A percentile compares a stretch with the other conserved stretches of the same genome.
These are phyloP conservation scores for Phaeosphaeria sp. DNA, from an alignment of 2,329 filamentous ascomycete genomes.

Conservation along the genomic window DNA sequence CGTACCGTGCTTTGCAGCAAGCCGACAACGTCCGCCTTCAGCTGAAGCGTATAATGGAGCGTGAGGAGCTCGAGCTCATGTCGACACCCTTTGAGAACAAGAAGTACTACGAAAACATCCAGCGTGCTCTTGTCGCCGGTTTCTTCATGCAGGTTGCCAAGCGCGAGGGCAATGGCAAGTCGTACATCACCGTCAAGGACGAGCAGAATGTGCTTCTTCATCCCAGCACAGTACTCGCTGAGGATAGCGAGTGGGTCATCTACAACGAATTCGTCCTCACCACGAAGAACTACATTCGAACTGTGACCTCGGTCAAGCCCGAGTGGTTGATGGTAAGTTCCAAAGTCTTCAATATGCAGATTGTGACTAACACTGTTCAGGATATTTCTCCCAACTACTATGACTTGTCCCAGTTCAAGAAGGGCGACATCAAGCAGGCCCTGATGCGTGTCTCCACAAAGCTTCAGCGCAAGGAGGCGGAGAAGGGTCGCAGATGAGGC, in stretches of 20 bases:
- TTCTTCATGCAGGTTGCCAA: slow-evolving; percentile 99
- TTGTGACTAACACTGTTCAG: slow-evolving; percentile 51
- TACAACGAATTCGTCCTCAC: slow-evolving; percentile 99
- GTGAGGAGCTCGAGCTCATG: slow-evolving; percentile 81
- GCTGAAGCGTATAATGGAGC: slow-evolving; percentile 96
- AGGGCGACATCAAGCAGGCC: slow-evolving; percentile 82
- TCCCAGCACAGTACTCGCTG: slow-evolving; percentile 85
- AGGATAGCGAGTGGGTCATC: slow-evolving; percentile 94
- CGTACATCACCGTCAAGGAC: slow-evolving; percentile 95
- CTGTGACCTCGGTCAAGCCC: slow-evolving; percentile 86
- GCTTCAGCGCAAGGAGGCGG: slow-evolving; percentile 59
- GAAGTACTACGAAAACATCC: slow-evolving; percentile 98
- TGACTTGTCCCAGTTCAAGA: slow-evolving; percentile 79
- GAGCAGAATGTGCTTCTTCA: slow-evolving; percentile 93
- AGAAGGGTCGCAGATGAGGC: slow-evolving; percentile 24
- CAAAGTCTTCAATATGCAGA: not conserved
- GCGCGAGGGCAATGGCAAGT: slow-evolving; percentile 85
- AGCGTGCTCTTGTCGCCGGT: slow-evolving; percentile 85
- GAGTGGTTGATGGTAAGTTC: slow-evolving; percentile 87
- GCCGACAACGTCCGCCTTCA: slow-evolving; percentile 94
- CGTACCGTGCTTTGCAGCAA: slow-evolving; percentile 83
- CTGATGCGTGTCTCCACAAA: slow-evolving; percentile 62
- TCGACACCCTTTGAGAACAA: slow-evolving; percentile 93
- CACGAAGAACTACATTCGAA: slow-evolving; percentile 97
- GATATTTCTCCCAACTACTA: slow-evolving; percentile 96